Conservation (phyloP, 129 eudicot species). For the Calendula officinalis region DNA sequence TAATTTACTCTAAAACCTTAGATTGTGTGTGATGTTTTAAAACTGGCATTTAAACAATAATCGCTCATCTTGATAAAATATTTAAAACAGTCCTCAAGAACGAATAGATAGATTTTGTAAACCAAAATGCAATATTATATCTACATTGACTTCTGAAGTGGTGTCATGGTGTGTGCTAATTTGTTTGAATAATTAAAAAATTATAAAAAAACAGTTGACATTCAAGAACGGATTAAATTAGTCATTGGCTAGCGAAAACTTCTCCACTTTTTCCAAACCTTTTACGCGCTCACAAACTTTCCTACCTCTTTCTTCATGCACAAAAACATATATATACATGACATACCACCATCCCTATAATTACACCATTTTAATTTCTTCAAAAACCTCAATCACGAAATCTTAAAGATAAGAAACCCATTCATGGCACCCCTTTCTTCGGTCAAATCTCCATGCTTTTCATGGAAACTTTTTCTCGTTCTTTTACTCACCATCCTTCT, state of each 20-base stretch:
- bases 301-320: slow-evolving; percentile 1
- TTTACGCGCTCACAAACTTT: slow-evolving; percentile 25
- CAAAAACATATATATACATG: background rate
- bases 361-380: background rate
- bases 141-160: too few species aligned
- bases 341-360: background rate
- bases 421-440: slow-evolving; percentile 25
- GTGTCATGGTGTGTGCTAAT: too few species aligned
- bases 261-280: slow-evolving; percentile 29
- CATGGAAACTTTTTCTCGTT: slow-evolving; percentile 20
- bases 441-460: slow-evolving; percentile 2
- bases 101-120: background rate
- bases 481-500: slow-evolving; percentile 29
- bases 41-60: background rate
- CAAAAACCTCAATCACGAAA: slow-evolving; percentile 19
- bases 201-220: slow-evolving; percentile 43
- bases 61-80: background rate
- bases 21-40: background rate
- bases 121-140: too few species aligned
- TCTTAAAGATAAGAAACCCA: background rate
- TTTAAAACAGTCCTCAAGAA: too few species aligned
- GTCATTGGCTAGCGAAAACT: slow-evolving; percentile 41
- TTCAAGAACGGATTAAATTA: slow-evolving; percentile 11
- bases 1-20: too few species aligned
- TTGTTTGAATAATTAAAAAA: too few species aligned